phyloP scores from a whole-genome alignment of 768 basidiomycete species.

The Lepiota brunneoincarnata region DNA sequence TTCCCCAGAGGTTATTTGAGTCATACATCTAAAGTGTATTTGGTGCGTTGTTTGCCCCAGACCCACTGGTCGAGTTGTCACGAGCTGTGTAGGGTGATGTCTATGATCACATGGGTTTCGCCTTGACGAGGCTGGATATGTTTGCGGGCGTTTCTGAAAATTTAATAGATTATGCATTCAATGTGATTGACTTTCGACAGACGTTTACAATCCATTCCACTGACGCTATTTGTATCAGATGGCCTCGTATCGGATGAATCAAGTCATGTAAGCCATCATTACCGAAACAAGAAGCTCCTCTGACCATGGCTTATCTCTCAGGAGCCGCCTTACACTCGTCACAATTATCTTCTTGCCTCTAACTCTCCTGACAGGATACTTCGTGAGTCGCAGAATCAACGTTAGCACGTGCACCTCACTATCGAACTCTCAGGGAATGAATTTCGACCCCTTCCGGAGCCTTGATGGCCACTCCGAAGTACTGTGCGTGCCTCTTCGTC shows the following conservation, averaged over 20 bases:
- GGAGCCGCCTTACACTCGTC: slow-evolving; percentile 63
- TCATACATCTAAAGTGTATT: slow-evolving; percentile 62
- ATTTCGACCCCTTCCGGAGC: slow-evolving; percentile 55
- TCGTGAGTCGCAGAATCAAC: slow-evolving; percentile 39
- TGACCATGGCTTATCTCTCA: slow-evolving; percentile 17
- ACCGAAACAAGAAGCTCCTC: not conserved
- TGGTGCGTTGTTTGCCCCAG: slow-evolving; percentile 35
- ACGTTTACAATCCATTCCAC: not conserved
- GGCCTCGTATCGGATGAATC: slow-evolving; percentile 66
- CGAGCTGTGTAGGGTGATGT: slow-evolving; percentile 54
- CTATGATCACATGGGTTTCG: slow-evolving; percentile 69
- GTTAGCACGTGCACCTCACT: too few relatives aligned
- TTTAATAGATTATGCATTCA: slow-evolving; percentile 69
- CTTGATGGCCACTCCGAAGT: slow-evolving; percentile 39
- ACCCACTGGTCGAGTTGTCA: not conserved
- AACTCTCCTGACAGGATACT: slow-evolving; percentile 72
- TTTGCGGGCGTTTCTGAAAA: slow-evolving; percentile 65
- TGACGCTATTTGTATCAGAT: slow-evolving; percentile 32
- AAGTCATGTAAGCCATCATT: slow-evolving; percentile 46
- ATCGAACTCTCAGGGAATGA: slow-evolving; percentile 56
- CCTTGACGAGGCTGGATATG: slow-evolving; percentile 63
- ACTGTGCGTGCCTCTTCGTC: slow-evolving; percentile 35
- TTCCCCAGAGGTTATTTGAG: slow-evolving; percentile 51
- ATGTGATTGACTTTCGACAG: slow-evolving; percentile 36
- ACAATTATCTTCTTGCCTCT: slow-evolving; percentile 72